Conservation (phyloP, 1,284 basidiomycete genomes). For the Sporisorium iseilematis-ciliati region DNA sequence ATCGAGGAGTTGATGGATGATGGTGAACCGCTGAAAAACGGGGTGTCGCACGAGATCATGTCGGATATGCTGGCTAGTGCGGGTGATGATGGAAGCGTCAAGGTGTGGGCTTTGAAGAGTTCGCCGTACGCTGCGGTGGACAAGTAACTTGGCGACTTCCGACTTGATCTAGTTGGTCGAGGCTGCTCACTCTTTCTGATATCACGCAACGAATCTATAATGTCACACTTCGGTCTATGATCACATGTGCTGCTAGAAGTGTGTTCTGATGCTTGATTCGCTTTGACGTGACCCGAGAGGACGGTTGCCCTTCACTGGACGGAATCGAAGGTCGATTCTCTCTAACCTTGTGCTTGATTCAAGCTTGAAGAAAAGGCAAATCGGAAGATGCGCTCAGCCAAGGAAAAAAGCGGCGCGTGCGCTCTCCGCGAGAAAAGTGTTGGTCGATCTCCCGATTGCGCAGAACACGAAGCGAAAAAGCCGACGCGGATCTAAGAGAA, state of each 20-base stretch:
- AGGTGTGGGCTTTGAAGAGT: constrained; percentile 75
- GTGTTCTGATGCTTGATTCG: background rate
- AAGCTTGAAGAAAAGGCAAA: constrained; percentile 6
- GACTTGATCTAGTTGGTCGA: no score
- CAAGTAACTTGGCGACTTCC: no score
- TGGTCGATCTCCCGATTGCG: constrained; percentile 8
- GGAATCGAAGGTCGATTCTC: constrained; percentile 5
- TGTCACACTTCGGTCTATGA: background rate
- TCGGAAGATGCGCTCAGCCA: no score
- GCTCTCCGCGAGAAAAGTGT: background rate
- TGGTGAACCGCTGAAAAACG: constrained; percentile 49
- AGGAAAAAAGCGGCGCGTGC: constrained; percentile 1
- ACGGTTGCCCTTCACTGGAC: background rate
- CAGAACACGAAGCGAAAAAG: background rate
- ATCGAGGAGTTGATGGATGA: constrained; percentile 47
- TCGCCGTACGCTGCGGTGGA: constrained; percentile 28
- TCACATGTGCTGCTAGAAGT: background rate
- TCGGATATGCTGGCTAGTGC: constrained; percentile 79
- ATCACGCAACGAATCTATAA: constrained; percentile 9
- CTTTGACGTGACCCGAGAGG: background rate
- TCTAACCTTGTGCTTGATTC: background rate
- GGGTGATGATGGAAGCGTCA: constrained; percentile 81
- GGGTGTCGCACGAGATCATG: constrained; percentile 24
- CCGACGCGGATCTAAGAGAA: constrained; percentile 2
- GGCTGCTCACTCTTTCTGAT: no score